Evolutionary conservation across 2,329 filamentous ascomycete species (phyloP).

Genomic region (Botrytis squamosa): DNA sequence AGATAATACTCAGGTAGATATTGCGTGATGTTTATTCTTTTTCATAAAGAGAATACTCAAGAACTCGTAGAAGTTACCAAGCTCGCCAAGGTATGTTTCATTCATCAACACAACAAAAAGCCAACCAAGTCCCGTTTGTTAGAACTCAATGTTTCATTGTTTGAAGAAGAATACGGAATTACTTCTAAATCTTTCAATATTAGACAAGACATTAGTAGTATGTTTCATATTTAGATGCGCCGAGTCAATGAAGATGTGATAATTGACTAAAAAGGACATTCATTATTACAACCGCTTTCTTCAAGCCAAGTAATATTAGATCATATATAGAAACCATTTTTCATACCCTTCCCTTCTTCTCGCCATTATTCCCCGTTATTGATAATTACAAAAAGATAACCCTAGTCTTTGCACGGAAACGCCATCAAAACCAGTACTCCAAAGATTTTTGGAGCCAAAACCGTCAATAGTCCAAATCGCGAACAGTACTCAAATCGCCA

Average conservation of each 20-base stretch:
- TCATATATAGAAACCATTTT: background rate
- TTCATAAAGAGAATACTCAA: background rate
- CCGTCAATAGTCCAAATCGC: conserved; percentile 3
- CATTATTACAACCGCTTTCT: background rate
- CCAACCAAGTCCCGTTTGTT: background rate
- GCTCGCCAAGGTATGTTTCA: background rate
- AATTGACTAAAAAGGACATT: background rate
- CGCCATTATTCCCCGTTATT: conserved; percentile 6
- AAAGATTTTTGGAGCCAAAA: conserved; percentile 17
- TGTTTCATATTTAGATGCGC: background rate
- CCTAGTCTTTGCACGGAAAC: background rate
- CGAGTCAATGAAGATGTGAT: background rate
- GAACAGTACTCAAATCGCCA: conserved; percentile 13
- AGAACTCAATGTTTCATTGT: background rate
- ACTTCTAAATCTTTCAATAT: background rate
- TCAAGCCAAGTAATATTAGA: background rate
- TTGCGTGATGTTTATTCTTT: conserved; percentile 5
- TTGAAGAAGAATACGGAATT: background rate
- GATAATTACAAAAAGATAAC: background rate
- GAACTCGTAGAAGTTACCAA: background rate
- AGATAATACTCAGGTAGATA: background rate
- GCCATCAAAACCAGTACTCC: conserved; percentile 9
- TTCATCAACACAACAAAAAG: background rate
- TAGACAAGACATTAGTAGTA: background rate
- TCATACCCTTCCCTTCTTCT: background rate